Percentiles rank a stretch among this genome's conserved stretches.
Conservation (phyloP, 164 flowering plant species). For the Echeveria elegans region DNA sequence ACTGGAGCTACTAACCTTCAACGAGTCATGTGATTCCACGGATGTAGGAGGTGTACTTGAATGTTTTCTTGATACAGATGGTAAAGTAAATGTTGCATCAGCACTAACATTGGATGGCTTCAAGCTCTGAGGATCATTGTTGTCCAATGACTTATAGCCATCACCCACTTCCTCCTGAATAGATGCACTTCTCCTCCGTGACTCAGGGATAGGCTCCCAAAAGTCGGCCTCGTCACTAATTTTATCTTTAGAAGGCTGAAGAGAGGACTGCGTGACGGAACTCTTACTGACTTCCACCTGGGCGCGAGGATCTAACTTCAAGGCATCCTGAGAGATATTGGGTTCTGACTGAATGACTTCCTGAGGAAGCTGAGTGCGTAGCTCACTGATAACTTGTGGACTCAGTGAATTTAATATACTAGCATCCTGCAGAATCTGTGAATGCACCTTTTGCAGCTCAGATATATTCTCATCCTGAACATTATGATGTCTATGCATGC, state of each 20-base stretch:
- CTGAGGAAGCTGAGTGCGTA: not conserved
- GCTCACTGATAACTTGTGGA: not conserved
- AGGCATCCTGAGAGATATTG: too few species aligned
- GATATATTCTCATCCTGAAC: not conserved
- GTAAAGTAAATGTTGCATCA: not conserved
- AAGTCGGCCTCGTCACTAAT: slow-evolving; percentile 28
- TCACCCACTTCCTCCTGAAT: slow-evolving; percentile 16
- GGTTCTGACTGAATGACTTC: not conserved
- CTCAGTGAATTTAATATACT: not conserved
- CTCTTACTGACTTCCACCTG: too few species aligned
- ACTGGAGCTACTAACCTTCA: too few species aligned
- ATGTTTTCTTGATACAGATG: slow-evolving; percentile 3
- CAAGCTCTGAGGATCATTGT: not conserved
- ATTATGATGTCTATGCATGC: not conserved
- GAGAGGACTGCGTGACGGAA: slow-evolving; percentile 9
- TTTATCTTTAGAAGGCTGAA: slow-evolving; percentile 28
- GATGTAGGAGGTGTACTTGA: not conserved
- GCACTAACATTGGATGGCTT: not conserved
- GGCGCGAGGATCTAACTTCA: too few species aligned
- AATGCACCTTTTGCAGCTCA: not conserved
- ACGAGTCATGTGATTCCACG: not conserved
- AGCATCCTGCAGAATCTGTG: not conserved
- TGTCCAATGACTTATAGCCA: slow-evolving; percentile 13
- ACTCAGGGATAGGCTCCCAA: slow-evolving; percentile 19
- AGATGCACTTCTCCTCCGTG: slow-evolving; percentile 13